Conservation (phyloP, 768 basidiomycete species). For the Mycena albidolilacea region DNA sequence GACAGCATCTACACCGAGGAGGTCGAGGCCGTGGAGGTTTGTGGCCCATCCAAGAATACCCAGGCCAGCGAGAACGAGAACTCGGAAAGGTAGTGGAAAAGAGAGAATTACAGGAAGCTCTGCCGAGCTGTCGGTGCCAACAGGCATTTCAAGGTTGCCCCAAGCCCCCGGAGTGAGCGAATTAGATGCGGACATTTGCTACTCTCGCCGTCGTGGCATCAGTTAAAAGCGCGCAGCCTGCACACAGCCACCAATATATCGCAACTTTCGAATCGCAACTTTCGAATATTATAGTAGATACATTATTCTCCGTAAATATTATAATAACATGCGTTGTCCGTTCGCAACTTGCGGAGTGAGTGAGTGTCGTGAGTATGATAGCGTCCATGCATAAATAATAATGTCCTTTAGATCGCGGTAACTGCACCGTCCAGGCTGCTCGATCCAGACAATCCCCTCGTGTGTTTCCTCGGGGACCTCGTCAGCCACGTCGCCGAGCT, state of each 20-base stretch:
- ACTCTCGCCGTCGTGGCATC: slow-evolving; percentile 24
- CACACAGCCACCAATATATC: not conserved
- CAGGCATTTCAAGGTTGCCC: no score
- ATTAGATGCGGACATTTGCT: slow-evolving; percentile 30
- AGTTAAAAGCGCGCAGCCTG: not conserved
- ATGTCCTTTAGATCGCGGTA: not conserved
- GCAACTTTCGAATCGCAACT: no score
- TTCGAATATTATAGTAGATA: not conserved
- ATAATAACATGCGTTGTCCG: not conserved
- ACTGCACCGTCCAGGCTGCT: no score
- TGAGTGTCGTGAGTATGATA: not conserved
- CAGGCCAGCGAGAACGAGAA: slow-evolving; percentile 81
- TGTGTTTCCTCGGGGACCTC: slow-evolving; percentile 34
- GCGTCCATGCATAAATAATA: not conserved
- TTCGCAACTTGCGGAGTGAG: not conserved
- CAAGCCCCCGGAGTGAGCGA: no score
- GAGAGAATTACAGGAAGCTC: slow-evolving; percentile 66
- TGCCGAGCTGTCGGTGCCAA: no score
- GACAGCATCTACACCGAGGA: slow-evolving; percentile 81
- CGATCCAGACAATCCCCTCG: slow-evolving; percentile 25
- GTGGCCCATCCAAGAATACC: slow-evolving; percentile 94
- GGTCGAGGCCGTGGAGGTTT: slow-evolving; percentile 89
- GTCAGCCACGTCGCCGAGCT: slow-evolving; percentile 34
- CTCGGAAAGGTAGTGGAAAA: slow-evolving; percentile 95
- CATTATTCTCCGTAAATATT: not conserved